These are phyloP conservation scores for Ophiostoma novo-ulmi DNA, from an alignment of 2,329 filamentous ascomycete species.

Conservation along the genomic window DNA sequence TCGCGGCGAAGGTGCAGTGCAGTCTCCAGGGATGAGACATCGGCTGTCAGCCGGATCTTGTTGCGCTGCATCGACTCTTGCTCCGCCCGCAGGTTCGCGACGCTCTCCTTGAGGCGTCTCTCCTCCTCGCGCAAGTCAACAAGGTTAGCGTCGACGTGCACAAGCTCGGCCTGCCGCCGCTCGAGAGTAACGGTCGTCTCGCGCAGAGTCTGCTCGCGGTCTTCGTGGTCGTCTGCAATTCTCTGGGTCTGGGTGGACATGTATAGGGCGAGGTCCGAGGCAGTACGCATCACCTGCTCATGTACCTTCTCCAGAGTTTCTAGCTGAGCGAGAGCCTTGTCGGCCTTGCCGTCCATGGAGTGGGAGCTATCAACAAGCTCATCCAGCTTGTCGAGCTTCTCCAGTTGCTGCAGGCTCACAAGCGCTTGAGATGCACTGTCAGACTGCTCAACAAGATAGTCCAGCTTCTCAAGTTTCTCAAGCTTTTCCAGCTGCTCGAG, in stretches of 20 bases:
- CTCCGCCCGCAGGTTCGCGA: constrained; percentile 58
- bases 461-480: constrained; percentile 45
- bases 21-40: constrained; percentile 86
- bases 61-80: constrained; percentile 71
- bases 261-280: constrained; percentile 77
- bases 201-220: constrained; percentile 71
- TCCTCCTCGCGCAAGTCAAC: constrained; percentile 45
- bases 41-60: constrained; percentile 73
- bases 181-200: constrained; percentile 78
- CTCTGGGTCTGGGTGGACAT: constrained; percentile 70
- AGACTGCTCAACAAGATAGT: constrained; percentile 30
- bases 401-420: constrained; percentile 23
- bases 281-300: constrained; percentile 76
- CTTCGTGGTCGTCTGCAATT: constrained; percentile 71
- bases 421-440: constrained; percentile 1
- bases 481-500: constrained; percentile 45
- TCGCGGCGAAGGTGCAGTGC: constrained; percentile 83
- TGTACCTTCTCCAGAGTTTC: constrained; percentile 85
- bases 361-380: constrained; percentile 57
- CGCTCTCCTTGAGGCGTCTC: constrained; percentile 49
- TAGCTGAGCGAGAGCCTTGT: constrained; percentile 67
- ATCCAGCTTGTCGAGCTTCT: constrained; percentile 54
- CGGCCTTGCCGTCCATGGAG: constrained; percentile 42
- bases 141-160: constrained; percentile 56
- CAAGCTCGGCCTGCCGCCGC: constrained; percentile 62